Evolutionary conservation across 2,329 filamentous ascomycete species (phyloP), one percentile per base, ranked within the genome.

Genomic region (Colletotrichum gigasporum): DNA sequence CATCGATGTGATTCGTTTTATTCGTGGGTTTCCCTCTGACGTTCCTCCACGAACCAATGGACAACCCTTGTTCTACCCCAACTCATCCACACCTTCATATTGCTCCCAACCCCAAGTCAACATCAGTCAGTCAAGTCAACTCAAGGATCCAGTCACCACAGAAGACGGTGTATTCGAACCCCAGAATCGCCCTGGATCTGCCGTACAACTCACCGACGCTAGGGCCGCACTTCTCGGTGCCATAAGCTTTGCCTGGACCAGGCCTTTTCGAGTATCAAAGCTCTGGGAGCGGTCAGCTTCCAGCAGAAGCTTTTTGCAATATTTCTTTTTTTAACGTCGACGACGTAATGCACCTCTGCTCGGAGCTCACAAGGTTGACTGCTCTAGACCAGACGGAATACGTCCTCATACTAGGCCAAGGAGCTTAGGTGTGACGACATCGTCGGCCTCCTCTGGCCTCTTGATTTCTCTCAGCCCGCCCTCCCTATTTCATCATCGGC

Each of bases 41-140:
- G 18, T 52, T 53, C 45, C 58, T 56, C 63, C 58, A 39, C 26
- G 41, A 63, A 42, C 63, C 63, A 63, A 63, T 63, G 16, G 52
- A 24, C 18, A 16, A 30, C 59, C 59, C 63, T 20, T 63, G 63
- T 58, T 53, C 44, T 65, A 65, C 63, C 59, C 63, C 63, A 63
- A 63, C 35, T 64, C 59, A 48, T 52, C 59, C 63, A 65, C 63
- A 41, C 44, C 50, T 48, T 54, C 34, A 50, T 24, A 48, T 61
- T 47, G 28, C 30, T 53, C 24, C 39, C 28, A 53, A 7, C 41
- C 47, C 45, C 39, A 47, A 53, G n/a, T n/a, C 54, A 35, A 47
- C 37, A 14, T 22, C 30, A 28, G 12, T 45, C 30, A 16, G 2
- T 54, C 20, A 22, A n/a, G n/a, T n/a, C n/a, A 39, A 39, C 16